Evolutionary conservation across 2,329 filamentous ascomycete species (phyloP).

Genomic region (Aphanocladium album): DNA sequence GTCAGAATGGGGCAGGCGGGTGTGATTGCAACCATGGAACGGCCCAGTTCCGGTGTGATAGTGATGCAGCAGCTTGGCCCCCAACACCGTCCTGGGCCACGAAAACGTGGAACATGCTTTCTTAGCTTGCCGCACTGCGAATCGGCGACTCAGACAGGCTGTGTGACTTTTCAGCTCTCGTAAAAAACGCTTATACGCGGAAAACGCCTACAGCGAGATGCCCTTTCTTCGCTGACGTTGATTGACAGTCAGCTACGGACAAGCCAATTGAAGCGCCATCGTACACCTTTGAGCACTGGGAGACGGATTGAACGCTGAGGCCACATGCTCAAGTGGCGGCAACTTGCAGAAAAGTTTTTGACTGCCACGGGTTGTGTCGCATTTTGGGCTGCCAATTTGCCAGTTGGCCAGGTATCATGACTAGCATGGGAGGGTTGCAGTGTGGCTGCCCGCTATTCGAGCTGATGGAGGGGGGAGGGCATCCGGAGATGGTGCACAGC

Average conservation of each 20-base stretch:
- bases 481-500: conserved; percentile 3
- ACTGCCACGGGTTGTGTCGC: not conserved
- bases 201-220: too few relatives aligned
- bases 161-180: not conserved
- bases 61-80: not conserved
- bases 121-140: not conserved
- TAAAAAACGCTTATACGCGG: too few relatives aligned
- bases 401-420: not conserved
- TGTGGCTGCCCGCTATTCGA: conserved; percentile 2
- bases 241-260: too few relatives aligned
- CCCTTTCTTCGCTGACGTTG: too few relatives aligned
- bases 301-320: not conserved
- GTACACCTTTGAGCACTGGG: too few relatives aligned
- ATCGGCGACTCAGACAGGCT: not conserved
- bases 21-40: conserved; percentile 9
- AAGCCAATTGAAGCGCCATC: not conserved
- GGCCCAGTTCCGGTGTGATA: conserved; percentile 5
- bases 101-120: conserved; percentile 3
- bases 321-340: not conserved
- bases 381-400: not conserved
- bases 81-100: not conserved
- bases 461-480: not conserved
- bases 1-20: not conserved
- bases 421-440: conserved; percentile 1
- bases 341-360: not conserved